phyloP scores from a whole-genome alignment of 2,329 filamentous ascomycete species.

The Uncinocarpus reesii region DNA sequence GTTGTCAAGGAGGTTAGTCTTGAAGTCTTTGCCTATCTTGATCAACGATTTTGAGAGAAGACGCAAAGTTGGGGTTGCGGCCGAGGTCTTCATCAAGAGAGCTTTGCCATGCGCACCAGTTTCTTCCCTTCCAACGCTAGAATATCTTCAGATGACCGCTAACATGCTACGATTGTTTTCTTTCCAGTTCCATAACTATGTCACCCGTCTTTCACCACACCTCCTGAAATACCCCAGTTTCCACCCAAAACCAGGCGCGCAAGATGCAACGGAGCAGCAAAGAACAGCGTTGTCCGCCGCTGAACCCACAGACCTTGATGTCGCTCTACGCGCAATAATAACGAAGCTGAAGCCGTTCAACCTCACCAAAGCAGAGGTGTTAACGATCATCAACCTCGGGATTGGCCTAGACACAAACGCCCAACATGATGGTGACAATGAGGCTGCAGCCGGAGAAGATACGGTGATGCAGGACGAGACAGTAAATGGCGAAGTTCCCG shows the following conservation, averaged over 20 bases:
- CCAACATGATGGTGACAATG: constrained; percentile 18
- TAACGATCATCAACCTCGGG: constrained; percentile 39
- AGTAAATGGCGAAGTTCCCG: constrained; percentile 18
- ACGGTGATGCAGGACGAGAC: constrained; percentile 20
- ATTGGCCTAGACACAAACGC: constrained; percentile 25
- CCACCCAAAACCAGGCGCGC: constrained; percentile 1
- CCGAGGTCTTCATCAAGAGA: too few relatives aligned
- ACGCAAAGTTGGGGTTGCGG: too few relatives aligned
- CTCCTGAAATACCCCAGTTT: constrained; percentile 31
- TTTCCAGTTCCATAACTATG: constrained; percentile 35
- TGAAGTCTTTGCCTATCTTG: background rate
- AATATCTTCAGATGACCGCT: background rate
- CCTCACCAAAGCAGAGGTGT: constrained; percentile 39
- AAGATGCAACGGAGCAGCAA: constrained; percentile 12
- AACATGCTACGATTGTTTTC: background rate
- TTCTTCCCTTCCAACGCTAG: too few relatives aligned
- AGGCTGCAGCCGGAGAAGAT: constrained; percentile 13
- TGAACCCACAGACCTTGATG: constrained; percentile 28
- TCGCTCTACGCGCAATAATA: constrained; percentile 31
- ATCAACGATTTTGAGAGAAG: background rate
- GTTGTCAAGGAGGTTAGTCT: constrained; percentile 38
- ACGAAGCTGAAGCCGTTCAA: constrained; percentile 30
- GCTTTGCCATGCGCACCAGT: too few relatives aligned
- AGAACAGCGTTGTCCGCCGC: background rate
- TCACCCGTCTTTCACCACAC: constrained; percentile 32